phyloP scores from a whole-genome alignment of 331 rosid species.

The Cucumis variabilis region DNA sequence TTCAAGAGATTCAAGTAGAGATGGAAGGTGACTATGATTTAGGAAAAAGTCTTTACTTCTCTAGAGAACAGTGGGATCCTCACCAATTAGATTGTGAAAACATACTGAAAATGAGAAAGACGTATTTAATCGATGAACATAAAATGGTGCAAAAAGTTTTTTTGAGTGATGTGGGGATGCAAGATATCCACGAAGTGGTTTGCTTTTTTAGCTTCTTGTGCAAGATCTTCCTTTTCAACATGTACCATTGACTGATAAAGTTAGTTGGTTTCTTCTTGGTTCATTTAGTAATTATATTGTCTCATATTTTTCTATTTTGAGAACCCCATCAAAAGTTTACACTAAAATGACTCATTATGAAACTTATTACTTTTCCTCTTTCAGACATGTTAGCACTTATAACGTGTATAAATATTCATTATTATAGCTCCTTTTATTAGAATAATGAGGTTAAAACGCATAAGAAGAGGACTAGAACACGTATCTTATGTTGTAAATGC shows the following conservation, averaged over 20 bases:
- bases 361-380: too few relatives aligned
- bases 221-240: conserved; percentile 76
- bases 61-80: conserved; percentile 51
- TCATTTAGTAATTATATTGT: not conserved
- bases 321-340: not conserved
- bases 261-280: conserved; percentile 26
- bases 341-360: too few relatives aligned
- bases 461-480: too few relatives aligned
- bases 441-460: too few relatives aligned
- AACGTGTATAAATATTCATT: too few relatives aligned
- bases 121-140: conserved; percentile 62
- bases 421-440: too few relatives aligned
- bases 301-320: not conserved
- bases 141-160: conserved; percentile 53
- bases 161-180: conserved; percentile 84
- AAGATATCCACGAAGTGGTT: conserved; percentile 58
- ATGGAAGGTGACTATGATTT: too few relatives aligned
- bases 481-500: too few relatives aligned
- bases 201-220: conserved; percentile 79
- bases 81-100: conserved; percentile 48
- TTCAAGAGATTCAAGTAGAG: too few relatives aligned
- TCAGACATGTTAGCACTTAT: too few relatives aligned
- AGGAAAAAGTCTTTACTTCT: too few relatives aligned
- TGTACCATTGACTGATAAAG: conserved; percentile 92
- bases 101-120: conserved; percentile 51